Percentiles rank a stretch among this genome's conserved stretches.
Evolutionary conservation across 768 basidiomycete genomes (phyloP).

Genomic region (Suillus decipiens): DNA sequence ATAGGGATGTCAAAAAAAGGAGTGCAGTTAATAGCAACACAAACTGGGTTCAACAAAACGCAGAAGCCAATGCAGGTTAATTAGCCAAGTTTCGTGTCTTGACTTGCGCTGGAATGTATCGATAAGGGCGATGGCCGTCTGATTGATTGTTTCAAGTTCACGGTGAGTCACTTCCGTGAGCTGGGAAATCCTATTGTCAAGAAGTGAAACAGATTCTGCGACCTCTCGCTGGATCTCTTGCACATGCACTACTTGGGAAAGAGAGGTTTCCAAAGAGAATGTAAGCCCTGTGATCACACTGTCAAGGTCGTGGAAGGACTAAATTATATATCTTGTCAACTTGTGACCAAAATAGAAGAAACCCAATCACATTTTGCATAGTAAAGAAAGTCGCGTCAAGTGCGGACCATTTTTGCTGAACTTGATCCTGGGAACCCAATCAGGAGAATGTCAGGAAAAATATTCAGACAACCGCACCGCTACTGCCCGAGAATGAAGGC

Average conservation of each 20-base stretch:
- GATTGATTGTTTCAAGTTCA: constrained; percentile 51
- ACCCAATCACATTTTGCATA: constrained; percentile 32
- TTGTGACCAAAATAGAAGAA: constrained; percentile 16
- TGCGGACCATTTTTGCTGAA: constrained; percentile 30
- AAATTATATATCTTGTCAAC: constrained; percentile 18
- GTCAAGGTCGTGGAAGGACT: constrained; percentile 11
- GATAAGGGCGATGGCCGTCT: constrained; percentile 37
- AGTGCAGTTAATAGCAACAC: constrained; percentile 14
- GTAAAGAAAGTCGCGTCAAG: constrained; percentile 25
- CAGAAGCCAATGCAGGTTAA: constrained; percentile 23
- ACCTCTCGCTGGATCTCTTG: constrained; percentile 40
- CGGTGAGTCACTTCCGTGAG: constrained; percentile 41
- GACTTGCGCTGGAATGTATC: constrained; percentile 17
- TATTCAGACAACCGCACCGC: constrained; percentile 21
- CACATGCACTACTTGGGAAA: constrained; percentile 32
- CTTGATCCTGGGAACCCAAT: constrained; percentile 27
- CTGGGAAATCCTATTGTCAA: constrained; percentile 38
- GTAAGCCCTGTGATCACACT: constrained; percentile 10
- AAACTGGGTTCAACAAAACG: constrained; percentile 23
- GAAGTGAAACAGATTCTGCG: constrained; percentile 34
- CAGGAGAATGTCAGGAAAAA: constrained; percentile 10
- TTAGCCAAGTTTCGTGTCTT: neutral
- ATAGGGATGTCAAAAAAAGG: neutral
- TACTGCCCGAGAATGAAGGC: constrained; percentile 2
- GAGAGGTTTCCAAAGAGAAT: constrained; percentile 32